These are phyloP conservation scores for Fusarium pseudonygamai DNA, from an alignment of 2,329 filamentous ascomycete genomes.

Conservation along the genomic window DNA sequence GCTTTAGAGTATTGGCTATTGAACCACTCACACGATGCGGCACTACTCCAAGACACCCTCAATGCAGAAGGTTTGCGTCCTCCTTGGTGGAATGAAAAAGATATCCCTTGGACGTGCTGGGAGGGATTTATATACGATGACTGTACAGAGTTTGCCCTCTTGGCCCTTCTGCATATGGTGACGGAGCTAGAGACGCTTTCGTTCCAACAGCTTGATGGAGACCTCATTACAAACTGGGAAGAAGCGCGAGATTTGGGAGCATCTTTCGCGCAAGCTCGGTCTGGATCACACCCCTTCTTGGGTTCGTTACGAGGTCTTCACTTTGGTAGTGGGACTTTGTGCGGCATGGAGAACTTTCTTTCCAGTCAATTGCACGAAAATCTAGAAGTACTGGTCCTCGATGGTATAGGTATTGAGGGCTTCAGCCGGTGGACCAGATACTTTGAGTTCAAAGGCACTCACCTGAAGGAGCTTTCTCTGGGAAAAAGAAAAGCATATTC, in stretches of 20 bases:
- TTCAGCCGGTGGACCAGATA: not conserved
- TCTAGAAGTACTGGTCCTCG: not conserved
- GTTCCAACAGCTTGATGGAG: not conserved
- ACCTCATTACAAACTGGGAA: not conserved
- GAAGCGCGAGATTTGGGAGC: not conserved
- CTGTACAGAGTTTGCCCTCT: not conserved
- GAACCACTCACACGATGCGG: not conserved
- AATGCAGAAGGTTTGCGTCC: not conserved
- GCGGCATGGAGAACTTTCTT: not conserved
- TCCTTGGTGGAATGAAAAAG: constrained; percentile 3
- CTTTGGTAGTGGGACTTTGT: not conserved
- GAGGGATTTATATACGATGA: not conserved
- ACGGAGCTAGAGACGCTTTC: constrained; percentile 4
- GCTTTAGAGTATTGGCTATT: not conserved
- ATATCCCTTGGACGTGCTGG: not conserved
- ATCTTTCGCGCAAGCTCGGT: not conserved
- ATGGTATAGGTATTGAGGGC: not conserved
- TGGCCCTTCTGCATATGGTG: constrained; percentile 1
- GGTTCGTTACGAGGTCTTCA: not conserved
- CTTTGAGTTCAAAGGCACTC: not conserved
- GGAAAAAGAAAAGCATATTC: not conserved
- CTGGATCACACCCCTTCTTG: not conserved
- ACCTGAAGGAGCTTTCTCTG: constrained; percentile 9
- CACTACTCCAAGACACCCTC: not conserved
- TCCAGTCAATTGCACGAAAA: not conserved